phyloP scores from a whole-genome alignment of 2,329 filamentous ascomycete genomes.

The Aspergillus pseudoviridinutans region DNA sequence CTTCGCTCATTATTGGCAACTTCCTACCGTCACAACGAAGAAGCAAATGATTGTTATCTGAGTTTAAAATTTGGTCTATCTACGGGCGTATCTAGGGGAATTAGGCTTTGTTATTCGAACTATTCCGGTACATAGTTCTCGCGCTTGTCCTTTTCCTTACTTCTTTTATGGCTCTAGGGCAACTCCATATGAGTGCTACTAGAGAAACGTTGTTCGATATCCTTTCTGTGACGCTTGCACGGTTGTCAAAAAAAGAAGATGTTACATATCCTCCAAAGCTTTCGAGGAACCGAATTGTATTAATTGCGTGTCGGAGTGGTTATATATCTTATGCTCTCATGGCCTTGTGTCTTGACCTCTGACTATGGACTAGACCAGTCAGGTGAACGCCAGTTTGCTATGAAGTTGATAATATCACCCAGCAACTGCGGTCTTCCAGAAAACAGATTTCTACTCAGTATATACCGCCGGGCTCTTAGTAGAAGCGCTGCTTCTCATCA shows the following conservation, averaged over 20 bases:
- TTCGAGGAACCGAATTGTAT: neutral
- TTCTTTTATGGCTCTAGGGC: neutral
- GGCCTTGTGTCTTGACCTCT: neutral
- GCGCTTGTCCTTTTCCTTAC: neutral
- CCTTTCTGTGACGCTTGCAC: neutral
- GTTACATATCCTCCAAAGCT: neutral
- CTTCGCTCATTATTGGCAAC: conserved; percentile 92
- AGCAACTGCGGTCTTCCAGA: neutral
- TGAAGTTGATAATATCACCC: neutral
- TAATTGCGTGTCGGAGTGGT: neutral
- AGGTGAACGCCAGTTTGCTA: conserved; percentile 6
- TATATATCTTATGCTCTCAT: neutral
- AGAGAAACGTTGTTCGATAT: neutral
- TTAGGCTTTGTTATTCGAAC: neutral
- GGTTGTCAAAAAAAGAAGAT: neutral
- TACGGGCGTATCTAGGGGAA: neutral
- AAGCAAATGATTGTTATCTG: conserved; percentile 30
- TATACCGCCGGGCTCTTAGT: neutral
- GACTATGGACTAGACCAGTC: conserved; percentile 9
- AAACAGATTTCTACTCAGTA: neutral
- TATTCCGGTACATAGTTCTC: neutral
- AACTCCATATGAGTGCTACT: neutral
- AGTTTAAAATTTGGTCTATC: neutral
- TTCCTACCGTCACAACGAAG: conserved; percentile 80
- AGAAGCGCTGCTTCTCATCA: neutral